Conservation (phyloP, 2,329 filamentous ascomycete species). For the Calonectria montana region DNA sequence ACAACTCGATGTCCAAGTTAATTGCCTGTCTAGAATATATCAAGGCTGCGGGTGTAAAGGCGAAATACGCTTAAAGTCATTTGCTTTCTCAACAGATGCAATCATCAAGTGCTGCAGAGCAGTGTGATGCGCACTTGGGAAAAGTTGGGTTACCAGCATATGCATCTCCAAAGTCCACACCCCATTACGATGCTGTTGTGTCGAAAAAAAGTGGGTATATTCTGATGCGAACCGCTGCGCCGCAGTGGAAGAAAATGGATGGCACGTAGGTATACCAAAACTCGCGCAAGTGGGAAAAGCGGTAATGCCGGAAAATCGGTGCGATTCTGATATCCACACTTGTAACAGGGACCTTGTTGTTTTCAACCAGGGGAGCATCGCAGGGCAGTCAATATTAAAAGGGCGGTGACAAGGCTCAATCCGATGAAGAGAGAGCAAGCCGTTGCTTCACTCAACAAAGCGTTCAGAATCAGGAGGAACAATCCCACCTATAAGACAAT, state of each 20-base stretch:
- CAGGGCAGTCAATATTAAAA: neutral
- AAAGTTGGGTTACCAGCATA: neutral
- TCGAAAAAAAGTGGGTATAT: neutral
- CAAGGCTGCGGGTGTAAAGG: too few species aligned
- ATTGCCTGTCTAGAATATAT: neutral
- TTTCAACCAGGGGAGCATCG: neutral
- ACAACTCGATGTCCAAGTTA: neutral
- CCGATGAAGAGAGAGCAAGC: neutral
- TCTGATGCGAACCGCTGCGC: neutral
- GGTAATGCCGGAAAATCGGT: neutral
- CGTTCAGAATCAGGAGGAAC: neutral
- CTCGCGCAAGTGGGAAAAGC: neutral
- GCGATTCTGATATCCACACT: neutral
- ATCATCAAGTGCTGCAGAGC: neutral
- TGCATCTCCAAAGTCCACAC: neutral
- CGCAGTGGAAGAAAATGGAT: neutral
- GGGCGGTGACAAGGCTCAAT: conserved; percentile 19
- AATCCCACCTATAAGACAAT: neutral
- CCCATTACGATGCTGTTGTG: neutral
- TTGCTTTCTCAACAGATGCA: neutral
- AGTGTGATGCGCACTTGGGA: neutral
- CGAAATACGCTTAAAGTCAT: too few species aligned
- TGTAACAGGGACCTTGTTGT: neutral
- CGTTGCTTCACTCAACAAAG: neutral
- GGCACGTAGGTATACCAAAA: neutral